Evolutionary conservation across 805 yeast species (phyloP).

Genomic region (Metschnikowia borealis): DNA sequence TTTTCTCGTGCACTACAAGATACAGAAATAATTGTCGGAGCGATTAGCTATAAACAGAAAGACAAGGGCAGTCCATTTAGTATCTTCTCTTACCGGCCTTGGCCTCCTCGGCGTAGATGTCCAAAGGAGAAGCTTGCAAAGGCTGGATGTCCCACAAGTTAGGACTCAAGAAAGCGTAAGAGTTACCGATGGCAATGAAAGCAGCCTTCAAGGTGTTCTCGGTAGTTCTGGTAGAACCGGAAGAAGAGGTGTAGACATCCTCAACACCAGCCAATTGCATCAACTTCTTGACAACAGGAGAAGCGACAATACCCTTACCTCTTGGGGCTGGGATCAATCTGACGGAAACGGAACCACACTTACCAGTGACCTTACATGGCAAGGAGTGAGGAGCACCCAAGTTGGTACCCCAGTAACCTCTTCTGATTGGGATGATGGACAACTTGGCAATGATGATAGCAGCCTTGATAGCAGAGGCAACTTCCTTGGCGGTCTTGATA

Average conservation of each 20-base stretch:
- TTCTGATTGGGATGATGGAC: slow-evolving; percentile 98
- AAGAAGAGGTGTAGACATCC: slow-evolving; percentile 98
- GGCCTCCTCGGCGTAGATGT: slow-evolving; percentile 82
- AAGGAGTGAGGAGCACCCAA: slow-evolving; percentile 99
- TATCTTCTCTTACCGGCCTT: slow-evolving; percentile 66
- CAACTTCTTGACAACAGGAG: slow-evolving; percentile 99
- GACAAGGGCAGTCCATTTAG: slow-evolving; percentile 36
- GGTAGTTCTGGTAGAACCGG: slow-evolving; percentile 98
- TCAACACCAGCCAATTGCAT: slow-evolving; percentile 99
- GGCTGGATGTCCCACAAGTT: slow-evolving; percentile 92
- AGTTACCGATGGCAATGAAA: slow-evolving; percentile 98
- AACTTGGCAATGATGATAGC: slow-evolving; percentile 99
- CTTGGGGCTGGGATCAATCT: slow-evolving; percentile 99
- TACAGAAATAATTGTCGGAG: neutral
- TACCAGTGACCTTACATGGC: slow-evolving; percentile 97
- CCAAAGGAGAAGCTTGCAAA: slow-evolving; percentile 89
- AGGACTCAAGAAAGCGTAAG: slow-evolving; percentile 99
- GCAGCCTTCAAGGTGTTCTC: slow-evolving; percentile 99
- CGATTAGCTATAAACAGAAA: slow-evolving; percentile 4
- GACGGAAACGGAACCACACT: slow-evolving; percentile 99
- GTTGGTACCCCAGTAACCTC: slow-evolving; percentile 99
- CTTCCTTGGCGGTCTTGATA: slow-evolving; percentile 99
- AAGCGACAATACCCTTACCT: slow-evolving; percentile 99
- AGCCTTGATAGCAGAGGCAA: slow-evolving; percentile 99
- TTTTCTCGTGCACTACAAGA: no score